phyloP scores from a whole-genome alignment of 345 rosid species.

The Salix caprea region DNA sequence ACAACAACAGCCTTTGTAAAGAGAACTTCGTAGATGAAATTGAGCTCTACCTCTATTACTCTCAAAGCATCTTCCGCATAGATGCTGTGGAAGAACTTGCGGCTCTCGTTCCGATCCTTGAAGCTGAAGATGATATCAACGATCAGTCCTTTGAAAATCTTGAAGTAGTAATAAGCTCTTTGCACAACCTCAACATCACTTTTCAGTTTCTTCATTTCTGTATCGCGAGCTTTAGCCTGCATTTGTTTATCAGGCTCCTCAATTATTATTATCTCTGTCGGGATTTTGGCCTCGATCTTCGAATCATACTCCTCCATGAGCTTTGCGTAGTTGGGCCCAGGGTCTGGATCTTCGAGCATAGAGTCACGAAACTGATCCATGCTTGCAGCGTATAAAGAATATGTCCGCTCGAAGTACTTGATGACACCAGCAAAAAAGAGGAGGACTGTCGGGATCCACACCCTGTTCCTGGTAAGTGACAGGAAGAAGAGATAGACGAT shows the following conservation, averaged over 20 bases:
- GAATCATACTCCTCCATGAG: conserved; percentile 63
- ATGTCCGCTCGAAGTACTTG: conserved; percentile 60
- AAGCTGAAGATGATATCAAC: conserved; percentile 57
- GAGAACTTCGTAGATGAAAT: conserved; percentile 56
- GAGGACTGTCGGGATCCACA: conserved; percentile 25
- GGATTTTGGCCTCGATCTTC: conserved; percentile 39
- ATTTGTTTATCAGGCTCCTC: conserved; percentile 42
- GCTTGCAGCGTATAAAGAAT: conserved; percentile 52
- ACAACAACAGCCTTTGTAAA: conserved; percentile 48
- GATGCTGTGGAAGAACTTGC: conserved; percentile 32
- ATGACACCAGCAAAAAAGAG: conserved; percentile 49
- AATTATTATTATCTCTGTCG: conserved; percentile 32
- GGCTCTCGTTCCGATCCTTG: conserved; percentile 42
- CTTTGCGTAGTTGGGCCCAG: conserved; percentile 58
- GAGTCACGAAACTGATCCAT: conserved; percentile 51
- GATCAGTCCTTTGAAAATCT: conserved; percentile 48
- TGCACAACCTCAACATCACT: conserved; percentile 25
- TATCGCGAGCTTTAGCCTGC: conserved; percentile 4
- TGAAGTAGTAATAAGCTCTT: conserved; percentile 36
- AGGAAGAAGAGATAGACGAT: neutral
- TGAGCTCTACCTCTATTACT: conserved; percentile 59
- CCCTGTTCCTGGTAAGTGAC: neutral
- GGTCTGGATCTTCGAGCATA: conserved; percentile 52
- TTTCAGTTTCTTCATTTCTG: neutral
- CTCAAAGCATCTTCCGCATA: conserved; percentile 35